Percentiles rank a stretch among this genome's conserved stretches.
phyloP scores from a whole-genome alignment of 805 yeast species.

The Pichia thaimueangensis region DNA sequence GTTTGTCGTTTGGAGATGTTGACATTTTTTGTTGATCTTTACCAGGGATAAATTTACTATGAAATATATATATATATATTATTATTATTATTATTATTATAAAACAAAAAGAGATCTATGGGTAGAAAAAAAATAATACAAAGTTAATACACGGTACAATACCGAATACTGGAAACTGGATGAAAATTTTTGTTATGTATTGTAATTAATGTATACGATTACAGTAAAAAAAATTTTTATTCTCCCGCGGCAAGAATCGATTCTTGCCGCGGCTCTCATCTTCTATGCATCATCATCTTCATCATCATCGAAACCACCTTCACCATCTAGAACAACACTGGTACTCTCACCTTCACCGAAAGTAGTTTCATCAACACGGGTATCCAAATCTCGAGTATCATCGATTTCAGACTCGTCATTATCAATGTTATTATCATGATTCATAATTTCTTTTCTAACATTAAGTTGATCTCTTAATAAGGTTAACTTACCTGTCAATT shows the following conservation, averaged over 20 bases:
- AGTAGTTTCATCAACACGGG: conserved; percentile 10
- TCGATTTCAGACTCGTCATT: conserved; percentile 25
- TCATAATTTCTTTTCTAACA: conserved; percentile 50
- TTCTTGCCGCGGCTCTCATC: conserved; percentile 13
- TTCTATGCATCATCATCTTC: conserved; percentile 17
- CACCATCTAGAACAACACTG: conserved; percentile 27
- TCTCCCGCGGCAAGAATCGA: neutral
- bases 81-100: too few species aligned
- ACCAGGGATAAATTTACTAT: too few species aligned
- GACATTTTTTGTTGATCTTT: too few species aligned
- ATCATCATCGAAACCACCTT: conserved; percentile 24
- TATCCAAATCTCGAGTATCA: conserved; percentile 28
- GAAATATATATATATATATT: too few species aligned
- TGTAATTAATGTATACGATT: too few species aligned
- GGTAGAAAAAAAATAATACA: too few species aligned
- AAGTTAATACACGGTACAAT: too few species aligned
- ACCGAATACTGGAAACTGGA: too few species aligned
- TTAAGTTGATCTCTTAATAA: conserved; percentile 70
- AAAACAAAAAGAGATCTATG: too few species aligned
- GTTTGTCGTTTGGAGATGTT: conserved; percentile 32
- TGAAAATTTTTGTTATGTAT: too few species aligned
- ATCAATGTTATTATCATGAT: conserved; percentile 24
- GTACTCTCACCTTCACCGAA: conserved; percentile 23
- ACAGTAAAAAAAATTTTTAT: too few species aligned
- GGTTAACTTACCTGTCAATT: conserved; percentile 81